These are phyloP conservation scores for Xylariales sp. DNA, from an alignment of 2,329 filamentous ascomycete genomes.

Conservation along the genomic window DNA sequence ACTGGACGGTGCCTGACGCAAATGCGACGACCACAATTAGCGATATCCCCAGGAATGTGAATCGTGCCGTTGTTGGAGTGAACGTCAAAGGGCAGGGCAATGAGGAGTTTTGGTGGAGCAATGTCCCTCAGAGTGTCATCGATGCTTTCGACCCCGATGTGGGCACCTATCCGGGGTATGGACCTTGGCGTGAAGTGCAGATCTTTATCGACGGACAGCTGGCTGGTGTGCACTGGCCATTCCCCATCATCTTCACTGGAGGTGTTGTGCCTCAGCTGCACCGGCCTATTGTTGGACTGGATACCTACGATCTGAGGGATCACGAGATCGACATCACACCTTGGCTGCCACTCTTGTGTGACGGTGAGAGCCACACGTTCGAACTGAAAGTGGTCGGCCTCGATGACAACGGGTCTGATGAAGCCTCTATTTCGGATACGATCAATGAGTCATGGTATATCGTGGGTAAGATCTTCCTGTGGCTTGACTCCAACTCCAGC, in stretches of 20 bases:
- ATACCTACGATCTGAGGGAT: slow-evolving; percentile 75
- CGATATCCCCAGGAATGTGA: slow-evolving; percentile 64
- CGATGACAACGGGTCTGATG: slow-evolving; percentile 46
- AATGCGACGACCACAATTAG: slow-evolving; percentile 53
- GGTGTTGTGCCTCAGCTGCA: slow-evolving; percentile 74
- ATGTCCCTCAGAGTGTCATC: slow-evolving; percentile 61
- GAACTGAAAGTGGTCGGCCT: slow-evolving; percentile 64
- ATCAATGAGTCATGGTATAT: slow-evolving; percentile 70
- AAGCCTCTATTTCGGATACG: slow-evolving; percentile 44
- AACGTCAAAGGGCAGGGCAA: slow-evolving; percentile 69
- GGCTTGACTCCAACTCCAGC: slow-evolving; percentile 51
- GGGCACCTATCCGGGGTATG: slow-evolving; percentile 59
- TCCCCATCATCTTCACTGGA: slow-evolving; percentile 77
- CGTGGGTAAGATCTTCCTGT: slow-evolving; percentile 77
- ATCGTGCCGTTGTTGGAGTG: slow-evolving; percentile 70
- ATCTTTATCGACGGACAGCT: slow-evolving; percentile 68
- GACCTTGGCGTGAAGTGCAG: slow-evolving; percentile 75
- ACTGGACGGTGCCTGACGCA: slow-evolving; percentile 62
- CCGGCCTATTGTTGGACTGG: slow-evolving; percentile 72
- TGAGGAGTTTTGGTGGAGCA: slow-evolving; percentile 86
- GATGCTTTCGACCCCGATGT: slow-evolving; percentile 53
- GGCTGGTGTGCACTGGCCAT: slow-evolving; percentile 76
- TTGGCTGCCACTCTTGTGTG: slow-evolving; percentile 65
- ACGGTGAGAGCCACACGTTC: slow-evolving; percentile 62
- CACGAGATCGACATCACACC: slow-evolving; percentile 80